Evolutionary conservation across 805 yeast species (phyloP).

Genomic region (Starmerella cellae): DNA sequence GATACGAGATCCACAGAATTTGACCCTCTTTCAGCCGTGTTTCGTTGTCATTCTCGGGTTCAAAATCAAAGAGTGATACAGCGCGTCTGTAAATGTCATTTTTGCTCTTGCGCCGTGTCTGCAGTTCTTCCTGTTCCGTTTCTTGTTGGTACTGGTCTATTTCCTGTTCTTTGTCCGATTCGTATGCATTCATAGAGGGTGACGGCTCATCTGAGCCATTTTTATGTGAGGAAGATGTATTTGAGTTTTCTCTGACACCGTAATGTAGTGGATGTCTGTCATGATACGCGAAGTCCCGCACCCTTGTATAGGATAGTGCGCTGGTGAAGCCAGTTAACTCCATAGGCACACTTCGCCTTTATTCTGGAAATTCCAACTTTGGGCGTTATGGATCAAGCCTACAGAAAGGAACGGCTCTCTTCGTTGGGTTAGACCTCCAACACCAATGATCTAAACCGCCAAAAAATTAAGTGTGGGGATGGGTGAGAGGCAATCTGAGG

Average conservation of each 20-base stretch:
- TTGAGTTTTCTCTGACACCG: constrained; percentile 32
- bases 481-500: too few species aligned
- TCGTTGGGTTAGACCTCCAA: too few species aligned
- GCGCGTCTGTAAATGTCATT: constrained; percentile 51
- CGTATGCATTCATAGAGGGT: background rate
- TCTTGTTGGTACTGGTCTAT: background rate
- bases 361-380: too few species aligned
- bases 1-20: constrained; percentile 66
- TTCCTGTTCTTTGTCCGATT: background rate
- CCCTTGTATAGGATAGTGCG: constrained; percentile 32
- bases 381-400: too few species aligned
- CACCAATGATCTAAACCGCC: too few species aligned
- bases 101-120: background rate
- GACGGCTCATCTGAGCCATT: background rate
- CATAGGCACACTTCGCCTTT: background rate
- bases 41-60: constrained; percentile 91
- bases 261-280: constrained; percentile 55
- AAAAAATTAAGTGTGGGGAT: too few species aligned
- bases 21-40: constrained; percentile 69
- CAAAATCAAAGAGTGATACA: constrained; percentile 75
- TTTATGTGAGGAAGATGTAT: background rate
- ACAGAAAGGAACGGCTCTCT: too few species aligned
- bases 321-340: constrained; percentile 25
- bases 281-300: constrained; percentile 75
- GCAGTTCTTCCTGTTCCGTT: background rate